Conservation (phyloP, 176 grass and related monocot species). For the Phyllostachys edulis region DNA sequence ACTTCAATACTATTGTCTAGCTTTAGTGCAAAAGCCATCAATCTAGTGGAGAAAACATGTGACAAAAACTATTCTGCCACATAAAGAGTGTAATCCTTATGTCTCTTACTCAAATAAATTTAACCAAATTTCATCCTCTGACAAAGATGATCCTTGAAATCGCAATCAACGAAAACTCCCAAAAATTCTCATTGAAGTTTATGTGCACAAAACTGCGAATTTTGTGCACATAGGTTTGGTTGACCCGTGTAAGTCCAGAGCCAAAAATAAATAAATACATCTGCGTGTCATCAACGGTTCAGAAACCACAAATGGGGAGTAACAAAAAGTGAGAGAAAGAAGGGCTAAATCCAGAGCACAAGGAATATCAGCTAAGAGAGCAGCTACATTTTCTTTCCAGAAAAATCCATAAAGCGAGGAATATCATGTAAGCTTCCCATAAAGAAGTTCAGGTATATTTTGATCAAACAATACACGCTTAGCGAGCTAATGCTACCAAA, state of each 20-base stretch:
- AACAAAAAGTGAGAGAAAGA: not conserved
- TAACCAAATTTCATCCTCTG: not conserved
- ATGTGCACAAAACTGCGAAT: no score
- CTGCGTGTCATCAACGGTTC: not conserved
- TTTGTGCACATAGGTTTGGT: no score
- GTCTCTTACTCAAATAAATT: not conserved
- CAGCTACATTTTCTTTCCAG: not conserved
- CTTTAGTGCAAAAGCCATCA: not conserved
- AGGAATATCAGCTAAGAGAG: not conserved
- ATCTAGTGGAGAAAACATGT: not conserved
- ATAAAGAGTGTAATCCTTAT: not conserved
- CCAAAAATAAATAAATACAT: not conserved
- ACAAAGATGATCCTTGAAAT: not conserved
- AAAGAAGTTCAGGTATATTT: not conserved
- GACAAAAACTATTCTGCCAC: not conserved
- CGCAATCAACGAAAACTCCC: not conserved
- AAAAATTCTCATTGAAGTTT: no score
- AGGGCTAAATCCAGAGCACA: not conserved
- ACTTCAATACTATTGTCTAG: not conserved
- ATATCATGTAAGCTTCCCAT: not conserved
- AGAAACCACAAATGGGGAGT: not conserved
- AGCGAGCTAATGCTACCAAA: not conserved
- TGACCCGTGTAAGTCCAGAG: not conserved
- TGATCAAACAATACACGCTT: not conserved
- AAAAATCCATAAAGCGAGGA: not conserved